Conservation (phyloP, 176 grass and related monocot species). For the Pontederia crassipes region DNA sequence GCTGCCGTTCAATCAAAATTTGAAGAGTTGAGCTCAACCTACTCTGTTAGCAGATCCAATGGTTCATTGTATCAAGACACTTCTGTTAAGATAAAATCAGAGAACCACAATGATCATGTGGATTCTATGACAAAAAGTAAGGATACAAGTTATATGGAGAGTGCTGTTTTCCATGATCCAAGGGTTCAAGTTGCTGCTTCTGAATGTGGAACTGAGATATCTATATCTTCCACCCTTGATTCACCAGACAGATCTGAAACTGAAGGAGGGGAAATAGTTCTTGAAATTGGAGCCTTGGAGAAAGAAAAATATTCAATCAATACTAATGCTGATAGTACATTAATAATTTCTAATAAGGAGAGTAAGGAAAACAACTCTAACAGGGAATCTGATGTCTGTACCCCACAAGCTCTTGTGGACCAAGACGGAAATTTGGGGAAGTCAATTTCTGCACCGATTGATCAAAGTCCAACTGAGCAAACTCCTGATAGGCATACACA, state of each 20-base stretch:
- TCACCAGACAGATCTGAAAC: slow-evolving; percentile 14
- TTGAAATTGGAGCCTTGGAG: slow-evolving; percentile 16
- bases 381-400: background rate
- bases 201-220: slow-evolving; percentile 19
- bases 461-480: slow-evolving; percentile 1
- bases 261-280: slow-evolving; percentile 13
- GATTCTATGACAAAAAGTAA: background rate
- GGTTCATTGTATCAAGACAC: background rate
- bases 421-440: background rate
- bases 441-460: background rate
- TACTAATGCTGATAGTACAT: background rate
- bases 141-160: background rate
- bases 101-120: background rate
- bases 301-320: slow-evolving; percentile 1
- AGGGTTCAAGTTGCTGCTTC: slow-evolving; percentile 7
- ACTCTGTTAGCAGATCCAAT: background rate
- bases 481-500: background rate
- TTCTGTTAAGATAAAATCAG: slow-evolving; percentile 1
- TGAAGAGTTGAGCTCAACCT: slow-evolving; percentile 2
- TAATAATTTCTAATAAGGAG: background rate
- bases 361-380: background rate
- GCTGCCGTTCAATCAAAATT: slow-evolving; percentile 18
- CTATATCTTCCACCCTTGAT: slow-evolving; percentile 14
- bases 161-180: background rate
- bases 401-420: slow-evolving; percentile 5